Conservation (phyloP, 257 asterid genomes). For the Lantana camara region DNA sequence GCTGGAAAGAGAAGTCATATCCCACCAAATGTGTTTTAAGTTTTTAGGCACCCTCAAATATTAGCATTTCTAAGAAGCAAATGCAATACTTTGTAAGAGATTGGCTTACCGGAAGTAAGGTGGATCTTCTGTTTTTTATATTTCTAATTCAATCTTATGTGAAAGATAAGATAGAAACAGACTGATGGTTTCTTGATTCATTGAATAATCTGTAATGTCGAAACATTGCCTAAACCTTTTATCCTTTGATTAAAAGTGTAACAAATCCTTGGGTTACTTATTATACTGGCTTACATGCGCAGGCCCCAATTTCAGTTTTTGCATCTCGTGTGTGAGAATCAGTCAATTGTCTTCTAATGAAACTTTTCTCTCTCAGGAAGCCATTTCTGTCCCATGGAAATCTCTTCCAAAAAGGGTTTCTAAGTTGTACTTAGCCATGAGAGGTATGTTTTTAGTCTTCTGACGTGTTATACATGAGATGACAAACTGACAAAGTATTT, state of each 20-base stretch:
- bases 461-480: slow-evolving; percentile 15
- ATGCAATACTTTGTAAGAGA: not conserved
- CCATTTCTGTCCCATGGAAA: slow-evolving; percentile 85
- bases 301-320: not conserved
- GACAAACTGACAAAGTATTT: not conserved
- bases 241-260: not conserved
- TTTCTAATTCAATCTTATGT: too few species aligned
- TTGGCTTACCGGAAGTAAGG: slow-evolving; percentile 1
- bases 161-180: not conserved
- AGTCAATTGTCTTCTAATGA: slow-evolving; percentile 24
- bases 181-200: slow-evolving; percentile 2
- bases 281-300: not conserved
- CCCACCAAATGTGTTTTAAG: too few species aligned
- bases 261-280: not conserved
- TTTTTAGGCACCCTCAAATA: too few species aligned
- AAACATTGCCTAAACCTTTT: not conserved
- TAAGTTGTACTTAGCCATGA: slow-evolving; percentile 83
- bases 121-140: too few species aligned
- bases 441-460: slow-evolving; percentile 55
- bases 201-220: slow-evolving; percentile 3
- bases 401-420: slow-evolving; percentile 83
- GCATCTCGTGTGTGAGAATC: slow-evolving; percentile 1
- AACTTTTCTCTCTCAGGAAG: slow-evolving; percentile 55
- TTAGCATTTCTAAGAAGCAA: too few species aligned
- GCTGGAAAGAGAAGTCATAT: too few species aligned